Conservation (phyloP, 129 eudicot species). For the Ambrosia trifida region DNA sequence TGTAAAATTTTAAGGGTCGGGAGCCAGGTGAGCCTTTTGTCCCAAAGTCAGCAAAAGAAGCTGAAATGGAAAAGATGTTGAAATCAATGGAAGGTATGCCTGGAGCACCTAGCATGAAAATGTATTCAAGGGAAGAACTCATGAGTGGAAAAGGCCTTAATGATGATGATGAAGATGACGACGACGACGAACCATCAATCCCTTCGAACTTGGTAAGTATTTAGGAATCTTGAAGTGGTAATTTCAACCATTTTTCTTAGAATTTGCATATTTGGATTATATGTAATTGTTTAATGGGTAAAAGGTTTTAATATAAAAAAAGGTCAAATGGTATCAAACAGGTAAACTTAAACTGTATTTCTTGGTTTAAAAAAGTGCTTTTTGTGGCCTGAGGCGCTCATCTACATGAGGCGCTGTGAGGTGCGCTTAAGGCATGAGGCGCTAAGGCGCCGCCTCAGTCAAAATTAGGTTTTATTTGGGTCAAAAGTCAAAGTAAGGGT, state of each 20-base stretch:
- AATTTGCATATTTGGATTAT: background rate
- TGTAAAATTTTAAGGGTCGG: conserved; percentile 55
- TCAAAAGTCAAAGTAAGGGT: no score
- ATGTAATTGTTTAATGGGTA: background rate
- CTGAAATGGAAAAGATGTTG: conserved; percentile 91
- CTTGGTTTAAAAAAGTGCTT: no score
- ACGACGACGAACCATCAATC: conserved; percentile 48
- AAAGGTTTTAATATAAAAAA: background rate
- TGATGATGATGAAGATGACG: conserved; percentile 73
- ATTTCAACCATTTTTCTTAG: background rate
- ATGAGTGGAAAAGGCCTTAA: conserved; percentile 75
- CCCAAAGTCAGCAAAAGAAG: conserved; percentile 84
- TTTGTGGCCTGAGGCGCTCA: no score
- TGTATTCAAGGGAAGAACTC: conserved; percentile 95
- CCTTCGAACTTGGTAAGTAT: conserved; percentile 69
- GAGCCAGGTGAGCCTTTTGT: conserved; percentile 84
- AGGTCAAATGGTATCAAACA: background rate
- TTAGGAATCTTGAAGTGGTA: background rate
- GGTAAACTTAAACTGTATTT: background rate
- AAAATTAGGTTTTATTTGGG: no score
- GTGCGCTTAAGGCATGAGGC: no score
- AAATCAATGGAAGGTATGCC: conserved; percentile 99
- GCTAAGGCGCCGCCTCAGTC: no score
- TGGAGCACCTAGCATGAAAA: conserved; percentile 98
- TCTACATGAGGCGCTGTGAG: no score